Conservation (phyloP, 2,329 filamentous ascomycete species). For the Geosmithia flava region DNA sequence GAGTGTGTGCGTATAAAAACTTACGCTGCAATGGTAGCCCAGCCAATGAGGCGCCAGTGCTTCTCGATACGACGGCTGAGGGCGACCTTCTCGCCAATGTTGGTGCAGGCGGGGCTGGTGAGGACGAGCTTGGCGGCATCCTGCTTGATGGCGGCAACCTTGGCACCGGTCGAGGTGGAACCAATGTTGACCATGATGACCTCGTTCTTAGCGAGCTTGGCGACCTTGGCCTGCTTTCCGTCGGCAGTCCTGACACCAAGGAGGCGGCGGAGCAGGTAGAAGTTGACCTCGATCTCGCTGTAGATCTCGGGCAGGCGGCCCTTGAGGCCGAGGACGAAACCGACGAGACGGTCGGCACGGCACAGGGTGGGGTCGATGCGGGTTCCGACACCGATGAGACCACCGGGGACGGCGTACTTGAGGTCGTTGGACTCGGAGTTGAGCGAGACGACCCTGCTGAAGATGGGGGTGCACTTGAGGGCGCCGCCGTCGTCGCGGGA, state of each 20-base stretch:
- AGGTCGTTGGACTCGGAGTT: slow-evolving; percentile 98
- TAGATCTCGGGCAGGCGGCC: slow-evolving; percentile 93
- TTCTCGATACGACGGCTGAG: slow-evolving; percentile 95
- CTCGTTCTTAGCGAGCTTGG: slow-evolving; percentile 96
- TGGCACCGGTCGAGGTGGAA: slow-evolving; percentile 91
- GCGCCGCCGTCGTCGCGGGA: slow-evolving; percentile 87
- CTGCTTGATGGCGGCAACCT: slow-evolving; percentile 93
- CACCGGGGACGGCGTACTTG: slow-evolving; percentile 95
- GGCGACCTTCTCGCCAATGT: slow-evolving; percentile 96
- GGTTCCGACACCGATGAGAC: slow-evolving; percentile 95
- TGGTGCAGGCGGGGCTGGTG: slow-evolving; percentile 90
- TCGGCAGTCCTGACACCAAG: slow-evolving; percentile 96
- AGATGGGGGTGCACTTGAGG: slow-evolving; percentile 94
- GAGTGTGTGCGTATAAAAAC: slow-evolving; percentile 15
- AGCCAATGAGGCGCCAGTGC: slow-evolving; percentile 93
- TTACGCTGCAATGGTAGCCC: slow-evolving; percentile 68
- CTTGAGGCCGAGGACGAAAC: slow-evolving; percentile 92
- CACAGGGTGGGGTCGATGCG: slow-evolving; percentile 95
- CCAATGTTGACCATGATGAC: slow-evolving; percentile 99
- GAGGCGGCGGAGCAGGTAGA: slow-evolving; percentile 89
- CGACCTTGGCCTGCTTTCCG: slow-evolving; percentile 98
- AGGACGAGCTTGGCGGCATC: slow-evolving; percentile 92
- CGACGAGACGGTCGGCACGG: slow-evolving; percentile 96
- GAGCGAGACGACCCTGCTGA: slow-evolving; percentile 85
- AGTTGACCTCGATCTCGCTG: slow-evolving; percentile 97